phyloP scores from a whole-genome alignment of 306 rosid species.

The Rubus parviflorus region DNA sequence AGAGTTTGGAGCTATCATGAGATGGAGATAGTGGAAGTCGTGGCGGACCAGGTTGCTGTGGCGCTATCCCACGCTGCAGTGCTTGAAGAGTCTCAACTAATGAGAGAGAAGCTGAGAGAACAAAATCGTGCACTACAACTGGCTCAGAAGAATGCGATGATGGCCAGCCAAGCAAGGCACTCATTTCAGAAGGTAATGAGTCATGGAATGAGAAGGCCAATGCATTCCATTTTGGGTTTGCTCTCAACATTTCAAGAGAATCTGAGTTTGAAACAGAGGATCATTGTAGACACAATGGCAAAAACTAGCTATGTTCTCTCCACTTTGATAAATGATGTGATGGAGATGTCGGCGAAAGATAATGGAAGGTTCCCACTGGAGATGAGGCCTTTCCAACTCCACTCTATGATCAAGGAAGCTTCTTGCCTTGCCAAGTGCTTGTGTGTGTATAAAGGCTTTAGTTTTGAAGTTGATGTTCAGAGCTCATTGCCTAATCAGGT shows the following conservation, averaged over 20 bases:
- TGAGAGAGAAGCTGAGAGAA: conserved; percentile 72
- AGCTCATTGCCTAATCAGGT: conserved; percentile 65
- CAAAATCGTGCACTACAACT: conserved; percentile 68
- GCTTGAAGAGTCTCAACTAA: conserved; percentile 83
- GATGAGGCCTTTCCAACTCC: conserved; percentile 60
- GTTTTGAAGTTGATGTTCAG: conserved; percentile 55
- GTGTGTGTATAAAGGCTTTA: conserved; percentile 59
- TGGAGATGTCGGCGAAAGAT: conserved; percentile 63
- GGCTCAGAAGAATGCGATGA: conserved; percentile 67
- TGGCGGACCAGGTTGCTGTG: conserved; percentile 91
- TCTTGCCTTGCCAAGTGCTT: conserved; percentile 71
- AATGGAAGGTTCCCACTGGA: conserved; percentile 50
- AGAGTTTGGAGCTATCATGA: conserved; percentile 60
- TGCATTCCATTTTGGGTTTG: conserved; percentile 71
- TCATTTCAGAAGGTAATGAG: conserved; percentile 79
- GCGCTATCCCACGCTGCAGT: conserved; percentile 84
- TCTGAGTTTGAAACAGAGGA: conserved; percentile 46
- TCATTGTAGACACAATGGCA: conserved; percentile 63
- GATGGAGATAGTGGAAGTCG: conserved; percentile 74
- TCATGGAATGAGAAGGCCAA: conserved; percentile 75
- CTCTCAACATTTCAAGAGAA: conserved; percentile 56
- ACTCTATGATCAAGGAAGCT: conserved; percentile 69
- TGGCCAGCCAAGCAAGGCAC: conserved; percentile 81
- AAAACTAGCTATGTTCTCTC: conserved; percentile 67
- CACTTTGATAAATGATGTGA: conserved; percentile 62